A percentile compares a stretch with the other conserved stretches of the same genome.
Conservation (phyloP, 257 asterid species). For the Nicotiana sylvestris region DNA sequence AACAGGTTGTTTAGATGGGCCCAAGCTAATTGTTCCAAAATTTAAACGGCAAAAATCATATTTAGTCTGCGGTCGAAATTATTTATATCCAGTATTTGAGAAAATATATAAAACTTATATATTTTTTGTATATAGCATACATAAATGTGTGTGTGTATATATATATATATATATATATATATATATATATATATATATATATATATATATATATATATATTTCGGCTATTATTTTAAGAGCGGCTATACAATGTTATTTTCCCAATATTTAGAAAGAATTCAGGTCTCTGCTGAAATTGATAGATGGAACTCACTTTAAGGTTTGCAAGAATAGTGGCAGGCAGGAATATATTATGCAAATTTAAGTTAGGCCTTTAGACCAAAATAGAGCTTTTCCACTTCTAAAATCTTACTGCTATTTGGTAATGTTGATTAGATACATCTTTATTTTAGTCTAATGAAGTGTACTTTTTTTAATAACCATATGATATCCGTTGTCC, state of each 20-base stretch:
- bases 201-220: too few species aligned
- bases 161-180: too few species aligned
- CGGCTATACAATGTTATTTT: too few species aligned
- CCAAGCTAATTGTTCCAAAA: not conserved
- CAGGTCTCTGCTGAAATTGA: not conserved
- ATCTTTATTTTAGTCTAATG: too few species aligned
- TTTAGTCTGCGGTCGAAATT: too few species aligned
- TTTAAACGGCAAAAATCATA: not conserved
- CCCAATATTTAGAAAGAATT: not conserved
- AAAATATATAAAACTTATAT: too few species aligned
- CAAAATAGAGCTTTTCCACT: not conserved
- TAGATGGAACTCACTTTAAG: not conserved
- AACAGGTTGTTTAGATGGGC: not conserved
- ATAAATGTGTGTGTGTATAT: too few species aligned
- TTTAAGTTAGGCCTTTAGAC: not conserved
- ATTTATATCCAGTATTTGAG: too few species aligned
- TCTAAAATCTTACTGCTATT: not conserved
- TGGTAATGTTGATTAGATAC: not conserved
- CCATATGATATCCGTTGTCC: too few species aligned
- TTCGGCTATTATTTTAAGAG: too few species aligned
- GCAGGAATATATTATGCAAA: not conserved
- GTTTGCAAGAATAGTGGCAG: not conserved
- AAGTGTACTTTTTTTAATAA: not conserved
- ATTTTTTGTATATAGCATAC: too few species aligned
- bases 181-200: too few species aligned